Base-by-base conservation (phyloP, 2,329 filamentous ascomycete species). In the Ceratocystis cubensis region DNA sequence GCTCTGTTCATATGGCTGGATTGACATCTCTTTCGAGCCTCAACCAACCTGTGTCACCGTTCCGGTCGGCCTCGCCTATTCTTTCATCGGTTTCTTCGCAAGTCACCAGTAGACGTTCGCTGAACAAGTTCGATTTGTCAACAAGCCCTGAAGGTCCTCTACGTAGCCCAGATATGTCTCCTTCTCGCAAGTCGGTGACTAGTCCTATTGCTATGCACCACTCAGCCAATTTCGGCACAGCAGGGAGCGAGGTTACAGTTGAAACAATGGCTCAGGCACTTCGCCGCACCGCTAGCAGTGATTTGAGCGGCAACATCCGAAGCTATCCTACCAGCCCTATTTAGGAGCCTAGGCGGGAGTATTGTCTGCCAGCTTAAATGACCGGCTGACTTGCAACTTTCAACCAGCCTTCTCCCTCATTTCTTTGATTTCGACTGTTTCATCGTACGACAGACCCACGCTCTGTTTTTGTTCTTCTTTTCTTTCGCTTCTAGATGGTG, bases 211-310 rank as follows among this genome's bases (percentile, higher is more conserved):
- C 53, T 4, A 41, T 65, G 41, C 81, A 82, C 57, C 81, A 80
- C 66, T 80, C 76, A 28, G 77, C 79, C 66, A 77, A 83, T 64
- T 76, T 83, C 70, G 65, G 75, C 15, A 68, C 71, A 50, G 68
- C 72, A 44, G 75, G 80, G 62, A 78, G 79, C 68, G 92, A 96
- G 69, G 78, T 96, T 68, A 91, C 88, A 68, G 88, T 96, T 70
- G 91, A 96, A 79, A 96, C 92, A 3, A 96, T 96, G 92, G 83
- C 87, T 64, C 91, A 96, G 76, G 92, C 91, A 17, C 78, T 96
- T 72, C 82, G 89, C 73, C 87, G 89, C 75, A 96, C 91, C 15
- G 89, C 86, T 57, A 96, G 91, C 75, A 84, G 88, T 20, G 93
- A 96, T 73, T 77, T 96, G 67, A 79, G 80, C 70, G 44, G 44